A percentile compares a stretch with the other conserved stretches of the same genome.
phyloP scores from a whole-genome alignment of 495 filamentous ascomycete species.

The Podospora sp. region DNA sequence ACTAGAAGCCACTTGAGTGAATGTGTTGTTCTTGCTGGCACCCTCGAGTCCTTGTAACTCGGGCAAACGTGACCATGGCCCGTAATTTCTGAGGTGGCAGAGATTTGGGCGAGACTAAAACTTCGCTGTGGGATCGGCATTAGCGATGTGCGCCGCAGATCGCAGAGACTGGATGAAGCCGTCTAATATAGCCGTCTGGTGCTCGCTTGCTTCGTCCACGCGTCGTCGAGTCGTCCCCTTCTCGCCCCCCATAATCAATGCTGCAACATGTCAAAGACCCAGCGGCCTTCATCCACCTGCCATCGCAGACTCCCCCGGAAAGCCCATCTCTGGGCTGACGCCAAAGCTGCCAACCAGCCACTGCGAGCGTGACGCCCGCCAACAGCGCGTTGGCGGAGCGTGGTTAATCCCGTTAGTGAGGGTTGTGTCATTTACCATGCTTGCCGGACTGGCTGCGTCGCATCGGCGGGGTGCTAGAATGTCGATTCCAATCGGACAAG shows the following conservation, averaged over 20 bases:
- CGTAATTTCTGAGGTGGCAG: constrained; percentile 1
- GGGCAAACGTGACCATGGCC: background rate
- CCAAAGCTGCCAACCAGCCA: background rate
- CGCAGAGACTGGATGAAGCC: background rate
- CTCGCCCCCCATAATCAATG: background rate
- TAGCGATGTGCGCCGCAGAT: constrained; percentile 18
- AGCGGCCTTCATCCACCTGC: background rate
- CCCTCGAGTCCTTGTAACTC: background rate
- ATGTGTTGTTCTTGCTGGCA: background rate
- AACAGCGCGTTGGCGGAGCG: background rate
- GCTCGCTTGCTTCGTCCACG: constrained; percentile 2
- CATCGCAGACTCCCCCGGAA: background rate
- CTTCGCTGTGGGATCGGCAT: background rate
- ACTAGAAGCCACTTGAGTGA: background rate
- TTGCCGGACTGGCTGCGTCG: background rate
- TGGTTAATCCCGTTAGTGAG: background rate
- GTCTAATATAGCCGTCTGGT: constrained; percentile 12
- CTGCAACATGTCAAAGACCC: background rate
- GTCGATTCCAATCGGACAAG: background rate
- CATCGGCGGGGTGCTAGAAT: background rate
- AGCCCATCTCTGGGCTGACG: background rate
- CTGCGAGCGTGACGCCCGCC: background rate
- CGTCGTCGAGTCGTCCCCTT: constrained; percentile 8
- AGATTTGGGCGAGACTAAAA: background rate
- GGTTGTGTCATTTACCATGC: background rate